Base-by-base conservation (phyloP, 2,329 filamentous ascomycete genomes). In the Aspergillus proliferans region DNA sequence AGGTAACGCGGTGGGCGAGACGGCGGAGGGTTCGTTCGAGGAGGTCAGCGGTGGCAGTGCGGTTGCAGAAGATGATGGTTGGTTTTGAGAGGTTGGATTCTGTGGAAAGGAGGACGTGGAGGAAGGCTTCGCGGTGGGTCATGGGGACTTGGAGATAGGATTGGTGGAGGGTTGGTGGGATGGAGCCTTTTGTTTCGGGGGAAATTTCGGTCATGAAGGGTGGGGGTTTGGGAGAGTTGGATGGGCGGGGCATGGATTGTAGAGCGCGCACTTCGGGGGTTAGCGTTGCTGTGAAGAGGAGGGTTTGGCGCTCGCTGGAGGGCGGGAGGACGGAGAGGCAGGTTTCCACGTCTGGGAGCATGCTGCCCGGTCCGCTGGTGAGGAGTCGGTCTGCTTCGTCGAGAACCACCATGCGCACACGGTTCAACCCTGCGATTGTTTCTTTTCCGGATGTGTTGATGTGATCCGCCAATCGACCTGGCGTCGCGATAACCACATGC, bases 341-440 rank as follows among this genome's bases (percentile, higher is more conserved):
- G 52, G 89, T 88, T 65, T 94, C 88, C 1, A 98, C 83, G 62
- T 96, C 93, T 4, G 88, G 86, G n/a, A 96, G 77, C 91, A 96
- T 96, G 70, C 85, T 91, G 22, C 91, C 92, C 15, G 81, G 78
- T 0, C 81, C 82, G 45, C 83, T 81, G 30, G 84, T 80, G 41
- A 98, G 81, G 34, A 98, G 78, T 41, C 93, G 83, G 72, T 98
- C 93, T 3, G 93, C 93, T 76, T 98, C 93, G 65, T 98, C 93
- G 39, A 98, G 84, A 6, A 98, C 90, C 2, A 97, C 87, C 67
- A 88, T 91, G 49, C 82, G 83, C 22, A 89, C 86, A 45, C 91
- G 81, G 15, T 84, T 79, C 42, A 98, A 75, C 1, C 90, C 91
- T 51, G 83, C 84, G 51, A 94, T 82, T 0, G 92, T 97, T 65